phyloP scores from a whole-genome alignment of 1,284 basidiomycete genomes.

The Sphagnurus paluster region DNA sequence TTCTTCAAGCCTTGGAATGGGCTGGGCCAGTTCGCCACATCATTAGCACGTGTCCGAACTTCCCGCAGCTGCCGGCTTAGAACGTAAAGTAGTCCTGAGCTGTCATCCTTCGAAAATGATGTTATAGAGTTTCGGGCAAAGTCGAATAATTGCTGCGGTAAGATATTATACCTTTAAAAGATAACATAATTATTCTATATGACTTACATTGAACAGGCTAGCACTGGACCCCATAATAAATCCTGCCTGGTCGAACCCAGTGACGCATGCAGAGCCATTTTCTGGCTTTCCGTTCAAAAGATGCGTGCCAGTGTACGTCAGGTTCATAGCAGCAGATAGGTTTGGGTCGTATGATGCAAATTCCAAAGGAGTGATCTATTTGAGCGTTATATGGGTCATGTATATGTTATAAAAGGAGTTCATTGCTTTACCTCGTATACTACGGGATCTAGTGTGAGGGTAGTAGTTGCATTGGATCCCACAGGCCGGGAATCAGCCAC shows the following conservation, averaged over 20 bases:
- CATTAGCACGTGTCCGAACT: slow-evolving; percentile 52
- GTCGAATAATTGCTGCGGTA: slow-evolving; percentile 48
- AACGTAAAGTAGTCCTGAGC: slow-evolving; percentile 42
- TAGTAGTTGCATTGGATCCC: slow-evolving; percentile 42
- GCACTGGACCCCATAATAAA: slow-evolving; percentile 69
- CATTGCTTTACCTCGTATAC: slow-evolving; percentile 76
- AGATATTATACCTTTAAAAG: not conserved
- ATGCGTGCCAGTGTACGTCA: slow-evolving; percentile 60
- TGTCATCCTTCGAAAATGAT: slow-evolving; percentile 38
- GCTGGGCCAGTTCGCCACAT: slow-evolving; percentile 71
- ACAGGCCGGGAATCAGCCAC: slow-evolving; percentile 53
- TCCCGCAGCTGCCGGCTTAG: slow-evolving; percentile 46
- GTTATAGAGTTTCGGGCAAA: slow-evolving; percentile 42
- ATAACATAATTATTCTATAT: not conserved
- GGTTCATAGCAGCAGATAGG: slow-evolving; percentile 59
- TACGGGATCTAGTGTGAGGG: slow-evolving; percentile 42
- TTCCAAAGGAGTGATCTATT: slow-evolving; percentile 65
- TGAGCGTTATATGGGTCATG: no score
- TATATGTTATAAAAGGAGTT: no score
- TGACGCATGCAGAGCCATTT: slow-evolving; percentile 56
- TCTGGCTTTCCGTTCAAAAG: slow-evolving; percentile 49
- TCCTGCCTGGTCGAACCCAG: slow-evolving; percentile 64
- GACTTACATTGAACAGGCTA: slow-evolving; percentile 61
- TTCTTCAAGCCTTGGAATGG: slow-evolving; percentile 53
- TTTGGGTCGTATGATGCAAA: slow-evolving; percentile 70